phyloP scores from a whole-genome alignment of 2,329 filamentous ascomycete species.

The Aspergillus candidus region DNA sequence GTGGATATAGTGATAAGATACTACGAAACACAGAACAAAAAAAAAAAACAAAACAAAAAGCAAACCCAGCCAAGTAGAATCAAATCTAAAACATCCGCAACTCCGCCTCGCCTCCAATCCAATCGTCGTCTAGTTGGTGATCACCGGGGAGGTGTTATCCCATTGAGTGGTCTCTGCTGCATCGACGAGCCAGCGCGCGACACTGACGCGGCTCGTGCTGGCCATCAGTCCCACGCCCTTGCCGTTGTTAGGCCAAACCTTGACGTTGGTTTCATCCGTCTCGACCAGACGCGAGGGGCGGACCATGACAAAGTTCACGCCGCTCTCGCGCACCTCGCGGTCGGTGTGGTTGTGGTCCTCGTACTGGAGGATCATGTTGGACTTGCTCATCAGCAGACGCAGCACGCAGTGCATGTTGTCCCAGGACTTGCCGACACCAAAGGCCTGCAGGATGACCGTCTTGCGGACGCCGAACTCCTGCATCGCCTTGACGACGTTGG shows the following conservation, averaged over 20 bases:
- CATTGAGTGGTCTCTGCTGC: slow-evolving; percentile 39
- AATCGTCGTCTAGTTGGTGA: slow-evolving; percentile 37
- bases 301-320: slow-evolving; percentile 41
- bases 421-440: slow-evolving; percentile 46
- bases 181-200: slow-evolving; percentile 45
- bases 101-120: too few species aligned
- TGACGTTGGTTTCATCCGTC: slow-evolving; percentile 32
- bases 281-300: slow-evolving; percentile 42
- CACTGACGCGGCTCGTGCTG: slow-evolving; percentile 32
- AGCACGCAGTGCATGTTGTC: slow-evolving; percentile 38
- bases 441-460: slow-evolving; percentile 47
- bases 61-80: too few species aligned
- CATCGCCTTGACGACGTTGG: slow-evolving; percentile 35
- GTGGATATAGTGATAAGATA: too few species aligned
- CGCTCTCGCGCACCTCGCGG: slow-evolving; percentile 32
- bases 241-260: slow-evolving; percentile 40
- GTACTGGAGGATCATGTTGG: slow-evolving; percentile 43
- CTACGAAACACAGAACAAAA: too few species aligned
- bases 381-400: slow-evolving; percentile 42
- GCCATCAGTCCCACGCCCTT: slow-evolving; percentile 39
- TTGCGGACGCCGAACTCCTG: slow-evolving; percentile 34
- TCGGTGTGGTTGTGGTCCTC: slow-evolving; percentile 47
- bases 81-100: too few species aligned
- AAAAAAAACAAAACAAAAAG: too few species aligned
- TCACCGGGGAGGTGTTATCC: slow-evolving; percentile 43